Evolutionary conservation across 1,284 basidiomycete species (phyloP), one percentile per base, ranked within the genome.

Genomic region (Apiotrichum laibachii): DNA sequence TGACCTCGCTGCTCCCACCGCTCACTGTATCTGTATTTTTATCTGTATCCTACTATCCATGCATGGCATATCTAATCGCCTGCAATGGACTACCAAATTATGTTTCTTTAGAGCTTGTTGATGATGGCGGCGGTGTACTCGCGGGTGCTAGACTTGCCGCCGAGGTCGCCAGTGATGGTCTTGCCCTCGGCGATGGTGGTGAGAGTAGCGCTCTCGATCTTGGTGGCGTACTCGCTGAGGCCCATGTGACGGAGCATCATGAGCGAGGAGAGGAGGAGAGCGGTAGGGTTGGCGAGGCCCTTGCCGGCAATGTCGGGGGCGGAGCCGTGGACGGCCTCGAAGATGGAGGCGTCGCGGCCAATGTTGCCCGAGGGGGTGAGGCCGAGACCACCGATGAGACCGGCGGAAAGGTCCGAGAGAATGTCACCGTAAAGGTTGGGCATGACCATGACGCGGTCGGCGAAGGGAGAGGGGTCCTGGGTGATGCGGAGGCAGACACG

Each of bases 391-490:
- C 96, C 96, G 78, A 99, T 99, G 70, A 99, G 85, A 70, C 95
- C 96, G 64, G 96, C 96, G 68, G 95, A 97, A 89, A 99, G 95
- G 80, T 99, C 95, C 53, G 95, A 98, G 65, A 98, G 82, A 77
- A 99, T 99, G 80, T 97, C 95, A 79, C 81, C 81, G 77, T 81
- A 81, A 64, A 99, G 82, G 84, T 99, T 99, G 66, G 96, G 96
- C 95, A 99, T 99, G 69, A 99, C 96, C 95, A 99, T 99, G 70
- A 99, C 96, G 61, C 92, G 89, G 82, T 98, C 94, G 50, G 90
- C 84, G 81, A 88, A 99, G 12, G 96, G 96, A 67, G 81, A 83
- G 39, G 96, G 96, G 81, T 99, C 93, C 79, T 62, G 60, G 52
- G 63, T 65, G 50, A 62, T 66, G 82, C 92, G 87, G 57, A 99